Conservation (phyloP, 495 filamentous ascomycete genomes). For the Trichodelitschia bisporula region DNA sequence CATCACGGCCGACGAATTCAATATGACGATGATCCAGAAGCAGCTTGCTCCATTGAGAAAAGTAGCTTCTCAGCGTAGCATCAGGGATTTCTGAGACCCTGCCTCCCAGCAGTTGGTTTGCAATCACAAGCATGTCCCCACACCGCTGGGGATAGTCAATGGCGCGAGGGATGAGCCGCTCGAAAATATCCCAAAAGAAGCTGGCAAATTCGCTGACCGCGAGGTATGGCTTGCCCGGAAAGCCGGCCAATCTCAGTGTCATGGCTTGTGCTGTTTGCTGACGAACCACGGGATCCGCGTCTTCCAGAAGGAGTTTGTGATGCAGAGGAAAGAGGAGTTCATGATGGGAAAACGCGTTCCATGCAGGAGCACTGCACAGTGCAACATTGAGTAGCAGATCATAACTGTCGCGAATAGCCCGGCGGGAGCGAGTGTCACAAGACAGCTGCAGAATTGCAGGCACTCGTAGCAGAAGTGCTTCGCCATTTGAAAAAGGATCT, state of each 20-base stretch:
- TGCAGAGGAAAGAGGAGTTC: not conserved
- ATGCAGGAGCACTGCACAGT: constrained; percentile 29
- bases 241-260: too few relatives aligned
- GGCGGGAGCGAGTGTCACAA: too few relatives aligned
- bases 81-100: too few relatives aligned
- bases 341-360: constrained; percentile 26
- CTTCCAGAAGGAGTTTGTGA: not conserved
- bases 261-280: too few relatives aligned
- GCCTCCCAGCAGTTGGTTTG: too few relatives aligned
- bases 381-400: constrained; percentile 40
- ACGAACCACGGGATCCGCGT: too few relatives aligned
- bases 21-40: constrained; percentile 22
- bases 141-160: constrained; percentile 19
- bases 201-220: constrained; percentile 13
- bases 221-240: constrained; percentile 3
- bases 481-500: constrained; percentile 3
- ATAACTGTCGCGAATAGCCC: constrained; percentile 26
- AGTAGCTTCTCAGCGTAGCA: constrained; percentile 5
- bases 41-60: constrained; percentile 9
- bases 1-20: constrained; percentile 24
- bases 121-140: too few relatives aligned
- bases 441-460: constrained; percentile 2
- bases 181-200: constrained; percentile 28
- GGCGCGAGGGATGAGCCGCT: constrained; percentile 22
- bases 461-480: constrained; percentile 2